Base-by-base conservation (phyloP, 257 asterid genomes). In the Forsythia suspensa region DNA sequence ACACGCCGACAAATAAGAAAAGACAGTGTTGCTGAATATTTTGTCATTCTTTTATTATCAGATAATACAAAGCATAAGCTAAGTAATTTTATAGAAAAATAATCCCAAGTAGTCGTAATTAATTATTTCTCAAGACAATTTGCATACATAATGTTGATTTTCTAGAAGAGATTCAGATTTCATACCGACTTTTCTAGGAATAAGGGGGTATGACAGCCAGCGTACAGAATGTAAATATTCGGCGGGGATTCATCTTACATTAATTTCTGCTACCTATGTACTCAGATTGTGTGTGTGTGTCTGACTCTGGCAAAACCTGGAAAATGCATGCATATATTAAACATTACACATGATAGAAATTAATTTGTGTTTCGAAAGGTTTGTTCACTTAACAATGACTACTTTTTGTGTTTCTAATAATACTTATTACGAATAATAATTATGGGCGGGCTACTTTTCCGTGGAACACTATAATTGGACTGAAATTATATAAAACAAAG, bases 1-100 rank as follows among this genome's bases (percentile, higher is more conserved):
- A 59, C 77, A 65, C 84, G 84, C 94, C 91, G 91, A 91, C 92
- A 73, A 81, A 84, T 71, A 89, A 81, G 90, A 85, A 88, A 81
- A 73, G 82, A 73, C 87, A 86, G 87, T 78, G 83, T 70, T 20
- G 65, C 4, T 5, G 43, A 77, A 20, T 46, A 37, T 24, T 51
- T 39, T 72, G 29, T 38, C 20, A 81, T 81, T 44, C 38, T 69
- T 87, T 78, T 80, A 63, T 12, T 7, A 55, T 73, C 79, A 83
- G 82, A 84, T 82, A 78, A 84, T 78, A 86, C 83, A 63, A 86
- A 86, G 85, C 88, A 80, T 66, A 83, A 82, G 89, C 72, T 46
- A 72, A 66, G 76, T 57, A 43, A 39, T 44, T 29, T 29, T 44
- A 70, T 18, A 70, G 20, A 42, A 21, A 74, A 74, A 1, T 37